phyloP scores from a whole-genome alignment of 306 rosid genomes.

The Rosa persica region DNA sequence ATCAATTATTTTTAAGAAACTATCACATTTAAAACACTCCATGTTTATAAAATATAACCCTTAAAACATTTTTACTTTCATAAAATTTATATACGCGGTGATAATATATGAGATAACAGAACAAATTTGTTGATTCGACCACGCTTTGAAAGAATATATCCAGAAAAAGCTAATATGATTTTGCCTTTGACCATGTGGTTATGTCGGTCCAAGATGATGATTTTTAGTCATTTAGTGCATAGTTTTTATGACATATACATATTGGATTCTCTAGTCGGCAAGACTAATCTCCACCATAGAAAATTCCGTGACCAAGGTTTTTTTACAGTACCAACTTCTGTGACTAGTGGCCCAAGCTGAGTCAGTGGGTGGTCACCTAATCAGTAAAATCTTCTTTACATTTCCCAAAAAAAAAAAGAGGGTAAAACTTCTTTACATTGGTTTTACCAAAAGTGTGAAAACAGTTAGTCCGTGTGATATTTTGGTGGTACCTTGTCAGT shows the following conservation, averaged over 20 bases:
- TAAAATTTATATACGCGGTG: not conserved
- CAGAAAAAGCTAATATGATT: not conserved
- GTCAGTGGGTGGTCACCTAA: not conserved
- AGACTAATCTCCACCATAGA: not conserved
- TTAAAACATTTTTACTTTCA: no score
- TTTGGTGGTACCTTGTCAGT: not conserved
- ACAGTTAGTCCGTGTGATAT: not conserved
- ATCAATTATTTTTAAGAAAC: not conserved
- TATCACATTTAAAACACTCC: not conserved
- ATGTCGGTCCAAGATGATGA: not conserved
- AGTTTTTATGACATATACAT: not conserved
- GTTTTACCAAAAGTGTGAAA: not conserved
- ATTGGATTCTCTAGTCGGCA: slow-evolving; percentile 8
- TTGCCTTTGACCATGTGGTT: not conserved
- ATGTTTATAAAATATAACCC: not conserved
- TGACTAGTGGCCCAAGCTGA: not conserved
- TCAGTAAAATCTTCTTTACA: not conserved
- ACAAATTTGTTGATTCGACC: not conserved
- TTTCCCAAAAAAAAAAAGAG: not conserved
- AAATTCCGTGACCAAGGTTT: not conserved
- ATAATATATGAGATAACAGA: not conserved
- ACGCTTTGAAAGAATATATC: not conserved
- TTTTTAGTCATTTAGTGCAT: not conserved
- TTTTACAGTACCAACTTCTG: not conserved
- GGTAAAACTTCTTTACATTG: not conserved